Conservation (phyloP, 495 filamentous ascomycete genomes). For the Tuber umbilicatum region DNA sequence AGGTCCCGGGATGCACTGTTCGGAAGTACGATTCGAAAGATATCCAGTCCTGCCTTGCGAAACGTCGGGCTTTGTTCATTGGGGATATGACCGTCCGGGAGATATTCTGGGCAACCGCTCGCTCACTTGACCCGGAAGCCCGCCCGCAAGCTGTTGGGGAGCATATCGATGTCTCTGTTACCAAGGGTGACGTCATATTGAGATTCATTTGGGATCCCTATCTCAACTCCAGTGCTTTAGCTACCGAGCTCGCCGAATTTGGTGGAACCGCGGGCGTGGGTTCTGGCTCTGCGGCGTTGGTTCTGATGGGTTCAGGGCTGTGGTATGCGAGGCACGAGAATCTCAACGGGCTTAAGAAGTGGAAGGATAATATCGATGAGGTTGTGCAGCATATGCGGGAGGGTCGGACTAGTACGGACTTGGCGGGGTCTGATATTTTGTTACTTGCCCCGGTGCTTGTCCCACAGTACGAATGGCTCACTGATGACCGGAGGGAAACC, state of each 20-base stretch:
- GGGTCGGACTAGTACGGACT: slow-evolving; percentile 27
- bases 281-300: slow-evolving; percentile 39
- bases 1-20: slow-evolving; percentile 55
- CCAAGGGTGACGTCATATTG: slow-evolving; percentile 44
- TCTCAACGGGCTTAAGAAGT: slow-evolving; percentile 47
- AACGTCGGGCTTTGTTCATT: slow-evolving; percentile 51
- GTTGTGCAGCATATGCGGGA: slow-evolving; percentile 42
- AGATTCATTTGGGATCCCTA: slow-evolving; percentile 60
- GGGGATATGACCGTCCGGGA: slow-evolving; percentile 56
- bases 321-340: slow-evolving; percentile 54
- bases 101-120: slow-evolving; percentile 54
- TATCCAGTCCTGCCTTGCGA: slow-evolving; percentile 47
- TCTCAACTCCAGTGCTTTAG: slow-evolving; percentile 51
- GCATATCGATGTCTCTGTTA: slow-evolving; percentile 48
- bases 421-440: slow-evolving; percentile 43
- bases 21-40: slow-evolving; percentile 50
- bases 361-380: slow-evolving; percentile 47
- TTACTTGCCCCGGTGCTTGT: slow-evolving; percentile 53
- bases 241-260: slow-evolving; percentile 43
- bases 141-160: slow-evolving; percentile 42
- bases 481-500: slow-evolving; percentile 45
- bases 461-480: slow-evolving; percentile 51
- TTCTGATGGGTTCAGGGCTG: slow-evolving; percentile 51
- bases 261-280: slow-evolving; percentile 15
- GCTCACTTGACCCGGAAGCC: slow-evolving; percentile 47